Evolutionary conservation across 768 basidiomycete genomes (phyloP).

Genomic region (Tulasnella sp.): DNA sequence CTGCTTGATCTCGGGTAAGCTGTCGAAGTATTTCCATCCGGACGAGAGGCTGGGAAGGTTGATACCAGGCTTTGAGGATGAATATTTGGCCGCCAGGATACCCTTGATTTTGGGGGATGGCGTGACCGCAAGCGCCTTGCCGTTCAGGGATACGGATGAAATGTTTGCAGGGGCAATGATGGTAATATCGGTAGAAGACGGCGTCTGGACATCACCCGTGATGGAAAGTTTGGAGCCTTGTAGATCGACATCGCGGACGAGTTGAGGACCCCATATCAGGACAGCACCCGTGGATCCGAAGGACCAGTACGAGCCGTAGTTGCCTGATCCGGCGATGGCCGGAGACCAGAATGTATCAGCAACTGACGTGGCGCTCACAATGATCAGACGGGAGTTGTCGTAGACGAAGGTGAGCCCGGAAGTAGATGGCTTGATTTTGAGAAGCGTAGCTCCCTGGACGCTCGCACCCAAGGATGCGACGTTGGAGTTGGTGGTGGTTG

Average conservation of each 20-base stretch:
- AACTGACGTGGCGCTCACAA: slow-evolving; percentile 32
- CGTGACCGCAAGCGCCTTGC: slow-evolving; percentile 32
- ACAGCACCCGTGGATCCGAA: slow-evolving; percentile 63
- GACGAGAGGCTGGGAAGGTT: slow-evolving; percentile 37
- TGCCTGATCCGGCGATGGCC: slow-evolving; percentile 26
- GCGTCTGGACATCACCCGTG: slow-evolving; percentile 44
- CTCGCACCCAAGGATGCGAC: neutral
- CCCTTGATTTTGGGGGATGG: neutral
- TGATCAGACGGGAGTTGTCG: slow-evolving; percentile 36
- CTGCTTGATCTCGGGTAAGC: slow-evolving; percentile 58
- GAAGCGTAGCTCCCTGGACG: neutral
- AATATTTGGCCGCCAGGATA: neutral
- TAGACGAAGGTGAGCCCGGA: slow-evolving; percentile 30
- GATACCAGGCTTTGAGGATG: neutral
- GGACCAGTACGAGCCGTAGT: slow-evolving; percentile 52
- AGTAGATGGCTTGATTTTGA: slow-evolving; percentile 24
- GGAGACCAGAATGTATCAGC: slow-evolving; percentile 22
- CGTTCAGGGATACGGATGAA: slow-evolving; percentile 65
- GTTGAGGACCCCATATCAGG: slow-evolving; percentile 43
- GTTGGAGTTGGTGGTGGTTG: neutral
- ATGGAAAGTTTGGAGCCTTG: slow-evolving; percentile 42
- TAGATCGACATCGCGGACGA: slow-evolving; percentile 37
- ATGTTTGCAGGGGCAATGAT: slow-evolving; percentile 44
- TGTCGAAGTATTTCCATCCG: slow-evolving; percentile 66
- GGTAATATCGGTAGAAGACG: slow-evolving; percentile 35